These are phyloP conservation scores for Botrytis paeoniae DNA, from an alignment of 2,329 filamentous ascomycete species.

Conservation along the genomic window DNA sequence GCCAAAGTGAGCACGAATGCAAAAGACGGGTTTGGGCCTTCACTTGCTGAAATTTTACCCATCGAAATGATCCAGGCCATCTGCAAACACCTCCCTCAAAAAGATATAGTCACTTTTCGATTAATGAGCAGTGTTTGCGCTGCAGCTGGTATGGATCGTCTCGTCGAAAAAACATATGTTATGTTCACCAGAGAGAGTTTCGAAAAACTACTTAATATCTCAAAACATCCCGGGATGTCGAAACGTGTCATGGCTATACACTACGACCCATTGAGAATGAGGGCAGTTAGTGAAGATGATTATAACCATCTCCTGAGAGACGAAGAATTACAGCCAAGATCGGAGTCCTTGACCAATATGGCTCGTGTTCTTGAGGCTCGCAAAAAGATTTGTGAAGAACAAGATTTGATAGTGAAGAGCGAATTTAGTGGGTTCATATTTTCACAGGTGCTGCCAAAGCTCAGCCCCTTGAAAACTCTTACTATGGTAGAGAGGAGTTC, in stretches of 20 bases:
- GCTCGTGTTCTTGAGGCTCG: not conserved
- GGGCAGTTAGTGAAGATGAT: not conserved
- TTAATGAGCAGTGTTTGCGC: not conserved
- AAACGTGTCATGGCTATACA: not conserved
- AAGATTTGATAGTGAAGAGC: not conserved
- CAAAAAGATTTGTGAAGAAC: not conserved
- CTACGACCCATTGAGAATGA: not conserved
- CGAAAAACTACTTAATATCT: not conserved
- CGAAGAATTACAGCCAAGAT: not conserved
- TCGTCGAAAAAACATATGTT: not conserved
- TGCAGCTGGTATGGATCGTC: not conserved
- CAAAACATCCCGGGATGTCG: not conserved
- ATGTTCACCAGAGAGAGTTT: conserved; percentile 8
- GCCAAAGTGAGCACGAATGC: not conserved
- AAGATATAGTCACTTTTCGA: not conserved
- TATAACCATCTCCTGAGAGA: not conserved
- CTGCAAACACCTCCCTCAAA: fast-evolving
- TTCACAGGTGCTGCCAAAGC: not conserved
- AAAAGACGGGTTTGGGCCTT: not conserved
- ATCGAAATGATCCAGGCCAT: not conserved
- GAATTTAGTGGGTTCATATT: not conserved
- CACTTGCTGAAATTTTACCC: not conserved
- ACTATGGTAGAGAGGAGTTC: fast-evolving
- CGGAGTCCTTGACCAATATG: not conserved
- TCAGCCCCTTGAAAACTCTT: not conserved